These are phyloP conservation scores for Phytophthora fragariaefolia DNA, from an alignment of 352 stramenopile species.

Conservation along the genomic window DNA sequence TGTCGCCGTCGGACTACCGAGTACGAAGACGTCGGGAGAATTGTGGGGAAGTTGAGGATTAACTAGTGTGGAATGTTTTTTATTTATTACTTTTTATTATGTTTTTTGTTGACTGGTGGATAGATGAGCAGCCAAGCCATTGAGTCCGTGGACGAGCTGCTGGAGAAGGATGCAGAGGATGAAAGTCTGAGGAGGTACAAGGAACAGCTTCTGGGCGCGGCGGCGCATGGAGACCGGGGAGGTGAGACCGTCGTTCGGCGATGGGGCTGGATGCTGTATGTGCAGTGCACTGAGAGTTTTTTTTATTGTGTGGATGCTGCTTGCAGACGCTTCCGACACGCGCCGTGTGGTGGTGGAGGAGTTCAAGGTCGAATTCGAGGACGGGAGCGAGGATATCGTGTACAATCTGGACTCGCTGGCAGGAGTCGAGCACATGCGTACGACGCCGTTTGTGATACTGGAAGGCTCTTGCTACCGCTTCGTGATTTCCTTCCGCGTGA, in stretches of 20 bases:
- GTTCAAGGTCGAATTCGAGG: conserved; percentile 89
- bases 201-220: conserved; percentile 78
- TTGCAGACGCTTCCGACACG: conserved; percentile 56
- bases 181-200: conserved; percentile 89
- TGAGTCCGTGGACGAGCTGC: conserved; percentile 70
- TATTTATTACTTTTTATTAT: background rate
- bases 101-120: no score
- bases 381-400: conserved; percentile 63
- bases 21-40: conserved; percentile 34
- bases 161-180: conserved; percentile 83
- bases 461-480: conserved; percentile 89
- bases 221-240: conserved; percentile 79
- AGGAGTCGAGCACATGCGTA: conserved; percentile 74
- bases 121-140: conserved; percentile 76
- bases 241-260: conserved; percentile 45
- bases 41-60: background rate
- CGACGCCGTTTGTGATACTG: conserved; percentile 74
- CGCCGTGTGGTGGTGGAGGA: conserved; percentile 85
- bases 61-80: background rate
- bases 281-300: background rate
- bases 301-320: background rate
- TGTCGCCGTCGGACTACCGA: conserved; percentile 48
- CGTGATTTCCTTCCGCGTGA: conserved; percentile 83
- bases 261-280: background rate
- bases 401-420: conserved; percentile 76